These are phyloP conservation scores for Monascus ruber DNA, from an alignment of 2,329 filamentous ascomycete genomes.

Conservation along the genomic window DNA sequence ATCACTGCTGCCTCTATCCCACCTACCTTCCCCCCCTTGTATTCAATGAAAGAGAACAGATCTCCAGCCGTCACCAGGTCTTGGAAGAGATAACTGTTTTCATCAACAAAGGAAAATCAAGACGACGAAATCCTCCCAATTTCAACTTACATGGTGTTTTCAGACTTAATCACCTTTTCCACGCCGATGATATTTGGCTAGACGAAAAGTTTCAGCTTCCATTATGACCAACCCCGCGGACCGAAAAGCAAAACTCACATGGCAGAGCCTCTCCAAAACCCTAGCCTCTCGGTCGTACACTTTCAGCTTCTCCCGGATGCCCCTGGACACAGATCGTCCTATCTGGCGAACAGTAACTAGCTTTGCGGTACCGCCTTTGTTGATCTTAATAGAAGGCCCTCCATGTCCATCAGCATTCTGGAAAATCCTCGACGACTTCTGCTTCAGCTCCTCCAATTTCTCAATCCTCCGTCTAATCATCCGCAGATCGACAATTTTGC, in stretches of 20 bases:
- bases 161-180: conserved; percentile 45
- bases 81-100: conserved; percentile 46
- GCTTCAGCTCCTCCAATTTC: conserved; percentile 2
- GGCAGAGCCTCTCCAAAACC: conserved; percentile 41
- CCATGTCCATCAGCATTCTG: background rate
- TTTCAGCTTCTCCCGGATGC: conserved; percentile 18
- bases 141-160: conserved; percentile 37
- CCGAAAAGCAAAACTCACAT: conserved; percentile 26
- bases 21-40: conserved; percentile 34
- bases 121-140: no score
- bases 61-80: conserved; percentile 51
- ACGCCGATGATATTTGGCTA: conserved; percentile 50
- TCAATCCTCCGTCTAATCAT: conserved; percentile 9
- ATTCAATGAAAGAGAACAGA: conserved; percentile 48
- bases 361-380: background rate
- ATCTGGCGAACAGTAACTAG: conserved; percentile 5
- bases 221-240: background rate
- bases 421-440: conserved; percentile 1
- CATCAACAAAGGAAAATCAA: conserved; percentile 4
- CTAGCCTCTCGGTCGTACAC: conserved; percentile 29
- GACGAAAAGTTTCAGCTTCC: conserved; percentile 1
- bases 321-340: conserved; percentile 8
- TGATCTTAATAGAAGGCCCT: background rate
- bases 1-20: conserved; percentile 45
- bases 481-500: conserved; percentile 33